Percentiles rank a stretch among this genome's conserved stretches.
These are phyloP conservation scores for Paecilomyces sp. DNA, from an alignment of 2,329 filamentous ascomycete species.

Conservation along the genomic window DNA sequence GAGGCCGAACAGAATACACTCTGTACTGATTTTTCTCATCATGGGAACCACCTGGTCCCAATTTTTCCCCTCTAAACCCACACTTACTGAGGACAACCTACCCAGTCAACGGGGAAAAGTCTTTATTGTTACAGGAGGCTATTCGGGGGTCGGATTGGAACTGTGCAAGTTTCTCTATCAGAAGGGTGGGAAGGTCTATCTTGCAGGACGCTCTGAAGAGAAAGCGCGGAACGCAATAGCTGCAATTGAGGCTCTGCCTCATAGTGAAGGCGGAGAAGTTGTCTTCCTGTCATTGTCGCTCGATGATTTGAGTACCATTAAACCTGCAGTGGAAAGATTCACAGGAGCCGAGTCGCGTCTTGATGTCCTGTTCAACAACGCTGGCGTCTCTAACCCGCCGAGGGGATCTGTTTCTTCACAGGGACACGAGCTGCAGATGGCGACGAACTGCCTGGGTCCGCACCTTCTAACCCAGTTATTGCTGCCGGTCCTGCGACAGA, in stretches of 20 bases:
- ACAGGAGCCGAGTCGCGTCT: slow-evolving; percentile 25
- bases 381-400: slow-evolving; percentile 28
- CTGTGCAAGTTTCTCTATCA: slow-evolving; percentile 16
- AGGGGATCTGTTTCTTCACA: slow-evolving; percentile 22
- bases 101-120: slow-evolving; percentile 13
- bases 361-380: slow-evolving; percentile 37
- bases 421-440: slow-evolving; percentile 32
- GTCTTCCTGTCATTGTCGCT: background rate
- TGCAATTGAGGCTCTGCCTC: slow-evolving; percentile 10
- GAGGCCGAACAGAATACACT: background rate
- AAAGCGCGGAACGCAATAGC: slow-evolving; percentile 26
- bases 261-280: background rate
- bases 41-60: slow-evolving; percentile 6
- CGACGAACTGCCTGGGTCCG: slow-evolving; percentile 34
- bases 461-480: slow-evolving; percentile 35
- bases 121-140: slow-evolving; percentile 21
- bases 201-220: slow-evolving; percentile 19
- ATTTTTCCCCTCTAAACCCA: slow-evolving; percentile 11
- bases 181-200: slow-evolving; percentile 14
- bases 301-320: background rate
- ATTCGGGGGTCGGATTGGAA: slow-evolving; percentile 16
- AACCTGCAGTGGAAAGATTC: slow-evolving; percentile 24
- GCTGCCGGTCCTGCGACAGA: slow-evolving; percentile 23
- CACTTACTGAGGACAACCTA: slow-evolving; percentile 14
- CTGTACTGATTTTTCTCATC: background rate